phyloP scores from a whole-genome alignment of 116 monocot species.

The Phalaenopsis hybrid region DNA sequence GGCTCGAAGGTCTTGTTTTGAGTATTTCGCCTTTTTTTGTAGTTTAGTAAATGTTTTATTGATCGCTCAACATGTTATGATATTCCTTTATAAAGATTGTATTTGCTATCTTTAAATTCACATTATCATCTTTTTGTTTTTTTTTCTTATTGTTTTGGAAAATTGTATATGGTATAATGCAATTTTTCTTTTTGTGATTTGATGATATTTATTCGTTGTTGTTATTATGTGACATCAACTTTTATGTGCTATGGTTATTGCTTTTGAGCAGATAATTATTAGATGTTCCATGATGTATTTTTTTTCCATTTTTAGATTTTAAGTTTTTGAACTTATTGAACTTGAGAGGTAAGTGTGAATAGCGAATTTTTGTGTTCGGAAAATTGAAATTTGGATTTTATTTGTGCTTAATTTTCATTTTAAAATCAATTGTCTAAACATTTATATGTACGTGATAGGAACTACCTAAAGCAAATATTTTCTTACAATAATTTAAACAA shows the following conservation, averaged over 20 bases:
- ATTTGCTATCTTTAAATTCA: neutral
- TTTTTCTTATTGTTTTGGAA: neutral
- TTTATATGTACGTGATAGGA: too few relatives aligned
- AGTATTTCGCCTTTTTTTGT: neutral
- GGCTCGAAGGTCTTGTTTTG: conserved; percentile 61
- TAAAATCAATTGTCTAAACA: too few relatives aligned
- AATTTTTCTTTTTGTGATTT: neutral
- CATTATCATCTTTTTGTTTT: neutral
- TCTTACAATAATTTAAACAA: too few relatives aligned
- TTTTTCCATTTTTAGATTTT: too few relatives aligned
- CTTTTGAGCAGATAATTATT: neutral
- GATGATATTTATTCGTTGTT: neutral
- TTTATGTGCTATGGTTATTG: neutral
- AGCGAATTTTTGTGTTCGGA: neutral
- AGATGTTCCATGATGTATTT: neutral
- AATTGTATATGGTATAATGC: neutral
- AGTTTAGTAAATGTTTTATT: neutral
- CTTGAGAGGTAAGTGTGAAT: neutral
- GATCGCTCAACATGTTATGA: neutral
- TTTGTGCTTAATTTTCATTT: neutral
- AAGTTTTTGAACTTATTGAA: neutral
- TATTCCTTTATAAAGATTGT: neutral
- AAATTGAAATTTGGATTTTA: neutral
- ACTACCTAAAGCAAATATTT: too few relatives aligned
- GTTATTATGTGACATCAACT: neutral